Evolutionary conservation across 75 land plant genomes (phyloP).

Genomic region (Chamaecyparis obtusa): DNA sequence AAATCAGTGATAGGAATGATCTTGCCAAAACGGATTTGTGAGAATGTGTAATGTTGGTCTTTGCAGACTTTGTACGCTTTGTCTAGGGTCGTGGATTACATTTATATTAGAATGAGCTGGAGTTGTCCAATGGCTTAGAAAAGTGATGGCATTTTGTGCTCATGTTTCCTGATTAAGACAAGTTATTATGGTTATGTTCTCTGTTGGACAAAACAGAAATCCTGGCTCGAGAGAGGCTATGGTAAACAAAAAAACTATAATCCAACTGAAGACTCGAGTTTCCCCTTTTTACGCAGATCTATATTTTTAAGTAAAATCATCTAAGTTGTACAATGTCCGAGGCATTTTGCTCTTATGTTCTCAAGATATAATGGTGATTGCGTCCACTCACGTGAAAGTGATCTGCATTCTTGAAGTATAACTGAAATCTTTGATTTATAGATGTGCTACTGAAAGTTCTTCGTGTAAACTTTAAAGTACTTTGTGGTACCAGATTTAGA

Average conservation of each 20-base stretch:
- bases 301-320: background rate
- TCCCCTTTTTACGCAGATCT: background rate
- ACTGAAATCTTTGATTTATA: background rate
- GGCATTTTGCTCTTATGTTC: background rate
- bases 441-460: background rate
- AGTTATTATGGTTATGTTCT: background rate
- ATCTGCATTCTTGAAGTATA: background rate
- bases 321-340: background rate
- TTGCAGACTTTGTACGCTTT: no score
- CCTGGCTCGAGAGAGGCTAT: background rate
- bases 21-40: no score
- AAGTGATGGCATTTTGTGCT: background rate
- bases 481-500: background rate
- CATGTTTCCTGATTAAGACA: background rate
- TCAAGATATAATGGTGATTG: background rate
- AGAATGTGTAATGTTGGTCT: no score
- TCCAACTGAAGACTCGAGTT: background rate
- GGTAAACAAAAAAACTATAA: background rate
- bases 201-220: background rate
- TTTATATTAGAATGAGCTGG: background rate
- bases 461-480: background rate
- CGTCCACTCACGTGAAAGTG: background rate
- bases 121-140: background rate
- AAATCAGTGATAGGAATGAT: no score
- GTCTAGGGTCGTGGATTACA: background rate